Evolutionary conservation across 805 yeast species (phyloP), one percentile per base, ranked within the genome.

Genomic region (Gaillardinia entomophila): DNA sequence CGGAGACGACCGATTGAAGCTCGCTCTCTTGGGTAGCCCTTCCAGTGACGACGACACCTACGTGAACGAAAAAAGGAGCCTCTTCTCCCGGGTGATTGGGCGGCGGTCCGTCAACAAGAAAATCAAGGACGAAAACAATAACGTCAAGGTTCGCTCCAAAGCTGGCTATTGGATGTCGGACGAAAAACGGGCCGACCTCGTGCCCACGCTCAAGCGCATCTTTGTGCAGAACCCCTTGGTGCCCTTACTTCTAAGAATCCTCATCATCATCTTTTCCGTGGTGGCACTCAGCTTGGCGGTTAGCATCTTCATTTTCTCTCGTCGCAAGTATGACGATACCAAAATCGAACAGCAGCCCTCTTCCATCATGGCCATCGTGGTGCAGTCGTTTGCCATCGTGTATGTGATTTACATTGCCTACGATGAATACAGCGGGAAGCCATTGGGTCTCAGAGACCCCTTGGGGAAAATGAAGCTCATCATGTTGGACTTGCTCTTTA

Each of bases 341-440:
- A 51, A 60, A 10, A 57, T 85, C 6, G 64, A 71, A 6, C 95
- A 84, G 51, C 88, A 84, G 49, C 82, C 98, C 12, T 81, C 95
- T 45, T 85, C 97, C 0, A 79, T 89, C 28, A 87, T 92, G 95
- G 92, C 97, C 3, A 73, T 92, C 2, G 78, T 78, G 32, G 95
- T 90, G 3, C 90, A 88, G 49, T 65, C 86, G 18, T 66, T 79
- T 40, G 95, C 96, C 3, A 59, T 86, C 16, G 71, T 77, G 0
- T 92, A 92, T 52, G 70, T 88, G 35, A 59, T 79, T 3, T 88
- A 85, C 56, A 85, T 90, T 53, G 78, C 95, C 2, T 79, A 77
- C 48, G 97, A 92, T 56, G 98, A 92, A 57, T 90, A 86, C 57
- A 73, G 80, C 16, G 94, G 96, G 11, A 82, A 86, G 51, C 98